Conservation (phyloP, 1,284 basidiomycete genomes). For the Ustilago vetiveriae region DNA sequence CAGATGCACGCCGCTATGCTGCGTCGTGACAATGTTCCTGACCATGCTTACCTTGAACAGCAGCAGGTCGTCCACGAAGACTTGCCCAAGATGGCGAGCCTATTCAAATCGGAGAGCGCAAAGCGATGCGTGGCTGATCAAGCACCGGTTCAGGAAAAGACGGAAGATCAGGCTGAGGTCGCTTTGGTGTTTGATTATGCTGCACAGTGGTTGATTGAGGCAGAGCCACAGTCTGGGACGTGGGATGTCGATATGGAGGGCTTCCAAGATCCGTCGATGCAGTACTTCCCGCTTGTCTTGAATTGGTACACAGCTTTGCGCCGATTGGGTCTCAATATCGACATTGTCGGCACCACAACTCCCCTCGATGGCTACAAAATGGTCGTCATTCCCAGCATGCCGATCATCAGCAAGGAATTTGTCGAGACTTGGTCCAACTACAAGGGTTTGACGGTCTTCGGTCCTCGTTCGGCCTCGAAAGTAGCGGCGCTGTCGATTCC, state of each 20-base stretch:
- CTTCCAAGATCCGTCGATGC: constrained; percentile 39
- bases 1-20: constrained; percentile 55
- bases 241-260: constrained; percentile 29
- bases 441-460: constrained; percentile 41
- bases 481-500: constrained; percentile 45
- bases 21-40: constrained; percentile 47
- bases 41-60: constrained; percentile 46
- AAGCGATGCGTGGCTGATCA: constrained; percentile 17
- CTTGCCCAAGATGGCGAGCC: constrained; percentile 22
- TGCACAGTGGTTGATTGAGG: constrained; percentile 38
- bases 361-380: constrained; percentile 42
- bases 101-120: constrained; percentile 9
- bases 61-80: constrained; percentile 44
- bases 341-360: constrained; percentile 37
- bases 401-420: constrained; percentile 37
- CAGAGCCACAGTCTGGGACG: constrained; percentile 45
- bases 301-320: constrained; percentile 49
- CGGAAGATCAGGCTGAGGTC: constrained; percentile 34
- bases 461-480: constrained; percentile 45
- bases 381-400: constrained; percentile 47
- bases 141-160: constrained; percentile 18
- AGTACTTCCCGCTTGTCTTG: constrained; percentile 39
- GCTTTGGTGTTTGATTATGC: constrained; percentile 46
- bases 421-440: constrained; percentile 27
- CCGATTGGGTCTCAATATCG: constrained; percentile 47